Evolutionary conservation across 108 stramenopile genomes (phyloP), one percentile per base, ranked within the genome.

Genomic region (Pseudonitzschia delicatissima): DNA sequence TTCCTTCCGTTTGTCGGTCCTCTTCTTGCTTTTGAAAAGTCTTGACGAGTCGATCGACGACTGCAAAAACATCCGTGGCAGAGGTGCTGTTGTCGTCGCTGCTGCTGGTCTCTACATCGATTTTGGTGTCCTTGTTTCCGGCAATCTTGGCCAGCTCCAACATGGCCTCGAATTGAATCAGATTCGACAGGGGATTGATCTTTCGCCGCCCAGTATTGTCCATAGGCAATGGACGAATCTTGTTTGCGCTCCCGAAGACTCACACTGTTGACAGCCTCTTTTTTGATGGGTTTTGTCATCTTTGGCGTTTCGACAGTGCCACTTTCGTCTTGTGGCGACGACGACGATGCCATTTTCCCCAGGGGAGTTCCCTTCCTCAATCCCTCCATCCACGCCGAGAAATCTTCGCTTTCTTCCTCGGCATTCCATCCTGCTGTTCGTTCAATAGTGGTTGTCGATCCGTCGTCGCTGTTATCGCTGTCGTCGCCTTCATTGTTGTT

Each of bases 131-230:
- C 7, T 66, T 53, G 45, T 27, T 18, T 0, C 32, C 44, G 40
- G 45, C 68, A 15, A 55, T 55, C 1, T 33, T 31, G 20, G 68
- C 67, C 57, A 68, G 17, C 15, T 68, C 68, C 1, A 68, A 40
- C 36, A 68, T 59, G 21, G 52, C 68, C 44, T 68, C 68, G 28
- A 68, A 58, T 18, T 60, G 50, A 27, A 68, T 58, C 42, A 68
- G 32, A 33, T 68, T 68, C n/a, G 47, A 50, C 0, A 68, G 45
- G 1, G 68, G 57, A 32, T 68, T 68, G 29, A 49, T 59, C 33
- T 25, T 27, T 12, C 58, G 9, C 11, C 50, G 50, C 11, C 20
- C 11, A 9, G 9, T 51, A 25, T 18, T 25, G 11, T 9, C 11
- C 1, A 51, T n/a, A n/a, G n/a, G n/a, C n/a, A n/a, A n/a, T n/a